These are phyloP conservation scores for Erythrophleum ivorense DNA, from an alignment of 331 rosid genomes.

Conservation along the genomic window DNA sequence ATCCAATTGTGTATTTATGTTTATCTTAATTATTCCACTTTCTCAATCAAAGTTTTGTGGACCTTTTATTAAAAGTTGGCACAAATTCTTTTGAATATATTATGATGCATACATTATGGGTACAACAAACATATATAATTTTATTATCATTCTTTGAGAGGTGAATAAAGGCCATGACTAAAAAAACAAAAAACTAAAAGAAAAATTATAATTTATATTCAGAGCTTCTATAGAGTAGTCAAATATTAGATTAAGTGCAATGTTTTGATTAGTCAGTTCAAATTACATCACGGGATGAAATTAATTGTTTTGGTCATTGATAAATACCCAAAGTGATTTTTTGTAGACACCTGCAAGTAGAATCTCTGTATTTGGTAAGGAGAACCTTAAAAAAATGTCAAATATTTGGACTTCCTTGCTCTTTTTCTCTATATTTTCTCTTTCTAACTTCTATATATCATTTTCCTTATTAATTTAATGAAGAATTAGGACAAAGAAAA, in stretches of 20 bases:
- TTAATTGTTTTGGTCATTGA: slow-evolving; percentile 15
- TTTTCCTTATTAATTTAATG: not conserved
- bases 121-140: not conserved
- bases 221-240: slow-evolving; percentile 38
- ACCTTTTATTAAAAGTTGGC: slow-evolving; percentile 33
- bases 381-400: slow-evolving; percentile 37
- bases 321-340: not conserved
- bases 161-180: slow-evolving; percentile 16
- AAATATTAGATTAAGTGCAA: slow-evolving; percentile 30
- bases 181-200: not conserved
- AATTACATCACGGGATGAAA: slow-evolving; percentile 48
- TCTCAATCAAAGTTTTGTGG: slow-evolving; percentile 30
- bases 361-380: slow-evolving; percentile 32
- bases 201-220: slow-evolving; percentile 1
- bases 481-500: not conserved
- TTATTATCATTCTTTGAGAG: not conserved
- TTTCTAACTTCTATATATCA: not conserved
- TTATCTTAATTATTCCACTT: slow-evolving; percentile 14
- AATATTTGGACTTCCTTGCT: slow-evolving; percentile 40
- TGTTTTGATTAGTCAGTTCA: slow-evolving; percentile 25
- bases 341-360: not conserved
- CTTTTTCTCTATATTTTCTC: not conserved
- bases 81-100: not conserved
- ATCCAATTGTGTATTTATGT: slow-evolving; percentile 37
- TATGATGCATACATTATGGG: not conserved